Percentiles rank a stretch among this genome's conserved stretches.
phyloP scores from a whole-genome alignment of 371 early-diverging fungal species.

The Funneliformis caledonium region DNA sequence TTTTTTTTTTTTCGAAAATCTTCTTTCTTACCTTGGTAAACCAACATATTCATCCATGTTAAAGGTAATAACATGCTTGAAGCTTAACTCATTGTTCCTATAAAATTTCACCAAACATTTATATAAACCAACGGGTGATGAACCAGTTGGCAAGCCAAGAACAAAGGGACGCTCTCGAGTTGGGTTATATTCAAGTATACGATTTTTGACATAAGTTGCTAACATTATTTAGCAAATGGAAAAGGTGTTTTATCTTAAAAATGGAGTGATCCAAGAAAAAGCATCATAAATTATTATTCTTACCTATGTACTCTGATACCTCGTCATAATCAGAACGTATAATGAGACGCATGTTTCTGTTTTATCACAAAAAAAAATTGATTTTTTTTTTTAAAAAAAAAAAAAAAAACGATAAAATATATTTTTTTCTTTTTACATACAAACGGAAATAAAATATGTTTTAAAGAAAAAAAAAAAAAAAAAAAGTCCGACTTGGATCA shows the following conservation, averaged over 20 bases:
- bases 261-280: neutral
- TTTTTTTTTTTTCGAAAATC: neutral
- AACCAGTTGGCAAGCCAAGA: conserved; percentile 85
- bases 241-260: neutral
- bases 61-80: conserved; percentile 69
- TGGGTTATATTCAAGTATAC: conserved; percentile 80
- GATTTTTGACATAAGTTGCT: conserved; percentile 82
- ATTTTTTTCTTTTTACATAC: too few relatives aligned
- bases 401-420: too few relatives aligned
- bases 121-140: conserved; percentile 82
- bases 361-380: neutral
- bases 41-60: conserved; percentile 82
- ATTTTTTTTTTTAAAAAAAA: neutral
- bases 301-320: conserved; percentile 69
- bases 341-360: conserved; percentile 64
- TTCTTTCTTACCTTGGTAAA: conserved; percentile 48
- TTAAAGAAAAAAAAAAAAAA: too few relatives aligned
- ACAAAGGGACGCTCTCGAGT: conserved; percentile 80
- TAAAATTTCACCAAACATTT: conserved; percentile 65
- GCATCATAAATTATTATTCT: conserved; percentile 16
- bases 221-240: conserved; percentile 12
- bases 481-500: too few relatives aligned
- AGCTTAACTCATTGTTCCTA: conserved; percentile 63
- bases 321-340: conserved; percentile 71
- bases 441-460: too few relatives aligned